Base-by-base conservation (phyloP, 2,329 filamentous ascomycete species). In the Pseudogymnoascus sp. region DNA sequence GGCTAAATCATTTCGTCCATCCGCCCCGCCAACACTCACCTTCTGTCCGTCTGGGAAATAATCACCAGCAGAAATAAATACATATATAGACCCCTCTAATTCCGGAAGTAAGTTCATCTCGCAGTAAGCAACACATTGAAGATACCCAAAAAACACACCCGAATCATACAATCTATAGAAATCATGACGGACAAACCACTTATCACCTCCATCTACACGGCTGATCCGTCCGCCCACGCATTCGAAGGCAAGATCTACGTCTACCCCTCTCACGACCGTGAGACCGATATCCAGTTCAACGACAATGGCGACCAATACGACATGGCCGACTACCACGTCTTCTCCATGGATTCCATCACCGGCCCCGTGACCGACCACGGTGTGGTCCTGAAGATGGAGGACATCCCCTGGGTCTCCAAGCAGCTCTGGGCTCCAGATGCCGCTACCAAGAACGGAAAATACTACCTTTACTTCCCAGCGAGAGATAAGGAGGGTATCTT, bases 341-440 rank as follows among this genome's bases (percentile, higher is more conserved):
- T 91, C 74, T 77, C 75, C 28, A 74, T 83, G 62, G 79, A 83
- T 61, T 76, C 79, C 1, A 75, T 83, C 22, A 79, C 79, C 63
- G 77, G 78, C 0, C 76, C 78, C 16, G 86, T 91, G 2, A 85
- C 79, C 18, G 89, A 91, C 75, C 88, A 91, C 74, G 88, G 88
- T 68, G 78, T 88, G 57, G 87, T 81, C 12, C 81, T 93, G 39
- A 79, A 78, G 60, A 76, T 81, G 47, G 78, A 82, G 58, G 84
- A 90, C 68, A 78, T 92, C 32, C 87, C 88, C 30, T 92, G 89
- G 89, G 88, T 85, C 0, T 84, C 81, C 28, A 90, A 89, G 75
- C 89, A 93, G 72, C 80, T 91, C 58, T 92, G 89, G 89, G 89
- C 89, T 0, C 89, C 89, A 14, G 89, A 92, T 73, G 88, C 88